Base-by-base conservation (phyloP, 148 eudicot species). In the Heliosperma pusillum region DNA sequence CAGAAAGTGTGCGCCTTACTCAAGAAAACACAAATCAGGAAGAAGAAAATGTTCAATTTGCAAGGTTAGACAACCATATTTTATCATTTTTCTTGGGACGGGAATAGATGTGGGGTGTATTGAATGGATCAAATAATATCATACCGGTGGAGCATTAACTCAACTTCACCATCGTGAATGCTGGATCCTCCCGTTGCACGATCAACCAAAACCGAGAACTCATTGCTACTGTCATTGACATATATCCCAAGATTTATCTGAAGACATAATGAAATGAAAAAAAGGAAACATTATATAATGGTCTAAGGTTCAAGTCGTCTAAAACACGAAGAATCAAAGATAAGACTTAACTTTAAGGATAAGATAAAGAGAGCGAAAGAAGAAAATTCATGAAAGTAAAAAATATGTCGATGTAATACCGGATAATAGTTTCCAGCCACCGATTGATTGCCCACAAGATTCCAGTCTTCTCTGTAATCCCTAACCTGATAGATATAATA, bases 401-500 rank as follows among this genome's bases (percentile, higher is more conserved):
- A 27, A 15, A 45, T 10, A 44, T 36, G n/a, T n/a, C n/a, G 70
- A 15, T 12, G 22, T 0, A 47, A 82, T 86, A 93, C 97, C 53
- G 98, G 98, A 86, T 93, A 93, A 69, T 93, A 93, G 77, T 93
- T 93, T 78, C 92, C 98, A 20, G 96, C 90, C 55, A 93, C 88
- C 33, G 93, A 91, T 85, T 90, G 87, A 72, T 85, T 80, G 78
- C 88, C 90, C 29, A 72, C 29, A 71, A 93, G 96, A 66, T 87
- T 78, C 96, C 93, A 93, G 82, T 91, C 98, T 75, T 84, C 83
- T 80, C 98, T 85, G 62, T 83, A 69, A 84, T 93, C 85, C 68
- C 90, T 79, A 79, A 93, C 87, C 97, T 93, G 86, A 70, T 80
- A 16, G 17, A 70, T 52, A 21, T 65, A 74, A 25, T 24, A 2